Conservation (phyloP, 176 grass and related monocot species). For the Oryza rufipogon region DNA sequence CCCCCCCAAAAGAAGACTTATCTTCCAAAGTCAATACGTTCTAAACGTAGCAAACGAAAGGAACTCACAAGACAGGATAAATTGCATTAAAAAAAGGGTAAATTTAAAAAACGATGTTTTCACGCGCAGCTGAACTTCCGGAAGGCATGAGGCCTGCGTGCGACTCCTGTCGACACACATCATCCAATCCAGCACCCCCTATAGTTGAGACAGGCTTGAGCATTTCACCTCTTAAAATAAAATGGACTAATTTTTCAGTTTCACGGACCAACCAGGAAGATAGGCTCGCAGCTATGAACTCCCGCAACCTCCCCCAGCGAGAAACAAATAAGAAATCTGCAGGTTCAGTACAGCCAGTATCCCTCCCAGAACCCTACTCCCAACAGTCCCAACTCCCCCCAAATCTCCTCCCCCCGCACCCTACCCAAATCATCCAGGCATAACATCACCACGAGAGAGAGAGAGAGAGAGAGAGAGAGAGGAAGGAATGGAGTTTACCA, state of each 20-base stretch:
- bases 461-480: not conserved
- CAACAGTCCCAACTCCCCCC: not conserved
- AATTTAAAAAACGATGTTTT: not conserved
- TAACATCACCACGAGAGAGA: not conserved
- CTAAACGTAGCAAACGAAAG: not conserved
- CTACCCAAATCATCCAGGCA: not conserved
- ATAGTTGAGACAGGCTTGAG: not conserved
- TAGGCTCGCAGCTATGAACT: not conserved
- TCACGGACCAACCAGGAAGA: not conserved
- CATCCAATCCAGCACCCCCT: not conserved
- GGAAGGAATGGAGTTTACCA: not conserved
- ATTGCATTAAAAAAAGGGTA: not conserved
- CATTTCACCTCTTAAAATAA: not conserved
- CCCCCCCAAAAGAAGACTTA: not conserved
- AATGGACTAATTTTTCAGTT: not conserved
- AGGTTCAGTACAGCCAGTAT: not conserved
- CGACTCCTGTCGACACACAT: not conserved
- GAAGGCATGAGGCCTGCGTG: not conserved
- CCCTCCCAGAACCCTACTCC: not conserved
- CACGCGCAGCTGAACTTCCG: not conserved
- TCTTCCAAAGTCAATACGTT: not conserved
- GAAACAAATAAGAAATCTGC: not conserved
- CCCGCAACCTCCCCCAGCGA: not conserved
- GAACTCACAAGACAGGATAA: not conserved
- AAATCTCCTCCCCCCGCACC: not conserved